phyloP scores from a whole-genome alignment of 495 filamentous ascomycete species.

The Hypomontagnella submonticulosa region DNA sequence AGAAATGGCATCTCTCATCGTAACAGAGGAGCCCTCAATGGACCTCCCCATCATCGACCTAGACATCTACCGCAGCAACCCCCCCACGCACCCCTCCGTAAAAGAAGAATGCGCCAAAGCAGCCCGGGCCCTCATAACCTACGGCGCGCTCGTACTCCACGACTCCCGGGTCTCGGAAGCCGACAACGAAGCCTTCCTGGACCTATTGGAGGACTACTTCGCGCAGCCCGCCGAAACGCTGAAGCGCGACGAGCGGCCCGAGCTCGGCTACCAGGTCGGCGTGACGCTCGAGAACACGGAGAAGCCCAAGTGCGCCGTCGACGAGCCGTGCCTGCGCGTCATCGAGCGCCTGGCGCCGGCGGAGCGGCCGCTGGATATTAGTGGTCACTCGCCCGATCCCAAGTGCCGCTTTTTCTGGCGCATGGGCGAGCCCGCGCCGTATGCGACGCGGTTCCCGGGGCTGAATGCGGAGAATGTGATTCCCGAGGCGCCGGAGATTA shows the following conservation, averaged over 20 bases:
- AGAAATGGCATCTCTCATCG: constrained; percentile 24
- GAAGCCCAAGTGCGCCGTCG: constrained; percentile 65
- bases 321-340: constrained; percentile 61
- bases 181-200: constrained; percentile 61
- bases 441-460: constrained; percentile 58
- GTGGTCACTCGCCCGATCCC: constrained; percentile 58
- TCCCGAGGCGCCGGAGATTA: constrained; percentile 55
- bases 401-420: constrained; percentile 65
- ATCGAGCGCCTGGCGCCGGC: constrained; percentile 58
- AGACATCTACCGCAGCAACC: constrained; percentile 55
- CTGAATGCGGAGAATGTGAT: constrained; percentile 59
- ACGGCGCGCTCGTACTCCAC: constrained; percentile 62
- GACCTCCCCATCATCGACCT: constrained; percentile 65
- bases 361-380: constrained; percentile 61
- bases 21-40: constrained; percentile 52
- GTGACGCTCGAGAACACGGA: constrained; percentile 66
- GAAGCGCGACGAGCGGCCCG: constrained; percentile 58
- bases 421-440: constrained; percentile 59
- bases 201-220: constrained; percentile 66
- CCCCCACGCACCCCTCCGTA: constrained; percentile 50
- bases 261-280: constrained; percentile 62
- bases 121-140: constrained; percentile 59
- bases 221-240: constrained; percentile 58
- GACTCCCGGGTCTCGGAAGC: constrained; percentile 62
- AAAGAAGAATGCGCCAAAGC: constrained; percentile 58